Evolutionary conservation across 345 rosid genomes (phyloP), one percentile per base, ranked within the genome.

Genomic region (Dovyalis caffra): DNA sequence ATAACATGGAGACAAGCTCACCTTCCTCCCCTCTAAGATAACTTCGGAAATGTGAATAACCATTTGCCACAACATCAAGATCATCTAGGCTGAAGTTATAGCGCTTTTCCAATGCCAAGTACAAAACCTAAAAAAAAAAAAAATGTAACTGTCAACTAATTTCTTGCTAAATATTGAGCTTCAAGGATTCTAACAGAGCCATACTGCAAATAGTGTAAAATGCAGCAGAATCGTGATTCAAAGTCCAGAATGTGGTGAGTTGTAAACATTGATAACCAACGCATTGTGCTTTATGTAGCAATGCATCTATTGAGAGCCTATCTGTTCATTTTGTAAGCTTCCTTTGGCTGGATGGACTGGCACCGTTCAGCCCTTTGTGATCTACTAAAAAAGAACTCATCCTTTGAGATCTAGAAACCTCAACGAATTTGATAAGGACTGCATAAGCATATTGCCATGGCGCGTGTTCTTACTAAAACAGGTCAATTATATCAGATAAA

Each of bases 91-190:
- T 95, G 85, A 95, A 95, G 82, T 95, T 95, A 86, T 90, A 95
- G 66, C 97, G 93, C 76, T 95, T 95, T 84, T 92, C 99, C 87
- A 95, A 57, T 12, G 90, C 94, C 85, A 95, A 74, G 81, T 92
- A 94, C 64, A 94, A 77, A 60, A 91, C 88, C 97, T 91, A 78
- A 29, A 75, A 57, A 57, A 2, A 8, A 31, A 18, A 58, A 71
- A 72, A 47, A 64, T 25, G 37, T n/a, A 21, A 26, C 10, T 28
- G 53, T 64, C 51, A 64, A 21, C 40, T 34, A 40, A 25, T 63
- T 49, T 11, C 71, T 26, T 38, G 53, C 73, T 1, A 6, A 15
- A 80, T 37, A 25, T 47, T 29, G 37, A 49, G 1, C 37, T 51
- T 53, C 37, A 25, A 34, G 23, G 47, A 71, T 56, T 34, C 64